These are phyloP conservation scores for Hyphodiscus sp. DNA, from an alignment of 2,329 filamentous ascomycete genomes.

Conservation along the genomic window DNA sequence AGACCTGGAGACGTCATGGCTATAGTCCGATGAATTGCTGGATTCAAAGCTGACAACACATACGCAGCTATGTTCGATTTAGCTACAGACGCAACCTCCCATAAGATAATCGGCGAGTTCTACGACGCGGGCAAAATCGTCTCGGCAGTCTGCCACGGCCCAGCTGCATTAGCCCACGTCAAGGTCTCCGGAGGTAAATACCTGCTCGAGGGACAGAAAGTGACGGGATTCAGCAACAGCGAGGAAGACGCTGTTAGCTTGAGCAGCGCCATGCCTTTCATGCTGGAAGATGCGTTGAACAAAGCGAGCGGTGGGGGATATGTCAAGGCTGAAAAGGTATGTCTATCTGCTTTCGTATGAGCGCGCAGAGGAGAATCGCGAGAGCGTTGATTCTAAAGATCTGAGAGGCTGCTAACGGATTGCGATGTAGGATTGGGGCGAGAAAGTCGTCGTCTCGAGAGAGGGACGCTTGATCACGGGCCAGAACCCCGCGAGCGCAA, in stretches of 20 bases:
- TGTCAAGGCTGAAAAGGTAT: slow-evolving; percentile 46
- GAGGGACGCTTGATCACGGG: slow-evolving; percentile 34
- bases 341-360: not conserved
- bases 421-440: not conserved
- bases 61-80: slow-evolving; percentile 33
- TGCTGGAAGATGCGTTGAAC: slow-evolving; percentile 49
- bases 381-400: slow-evolving; percentile 28
- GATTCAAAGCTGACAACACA: not conserved
- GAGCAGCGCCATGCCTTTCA: slow-evolving; percentile 46
- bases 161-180: slow-evolving; percentile 54
- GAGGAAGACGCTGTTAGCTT: slow-evolving; percentile 41
- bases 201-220: slow-evolving; percentile 48
- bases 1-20: not conserved
- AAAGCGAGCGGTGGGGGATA: slow-evolving; percentile 47
- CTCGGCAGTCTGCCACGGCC: slow-evolving; percentile 63
- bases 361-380: not conserved
- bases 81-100: slow-evolving; percentile 47
- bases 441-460: not conserved
- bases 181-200: slow-evolving; percentile 43
- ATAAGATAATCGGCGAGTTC: slow-evolving; percentile 57
- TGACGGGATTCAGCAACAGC: slow-evolving; percentile 53
- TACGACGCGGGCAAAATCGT: slow-evolving; percentile 54
- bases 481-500: slow-evolving; percentile 38
- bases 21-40: not conserved
- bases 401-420: slow-evolving; percentile 18